These are phyloP conservation scores for Tuber borchii DNA, from an alignment of 495 filamentous ascomycete genomes.

Conservation along the genomic window DNA sequence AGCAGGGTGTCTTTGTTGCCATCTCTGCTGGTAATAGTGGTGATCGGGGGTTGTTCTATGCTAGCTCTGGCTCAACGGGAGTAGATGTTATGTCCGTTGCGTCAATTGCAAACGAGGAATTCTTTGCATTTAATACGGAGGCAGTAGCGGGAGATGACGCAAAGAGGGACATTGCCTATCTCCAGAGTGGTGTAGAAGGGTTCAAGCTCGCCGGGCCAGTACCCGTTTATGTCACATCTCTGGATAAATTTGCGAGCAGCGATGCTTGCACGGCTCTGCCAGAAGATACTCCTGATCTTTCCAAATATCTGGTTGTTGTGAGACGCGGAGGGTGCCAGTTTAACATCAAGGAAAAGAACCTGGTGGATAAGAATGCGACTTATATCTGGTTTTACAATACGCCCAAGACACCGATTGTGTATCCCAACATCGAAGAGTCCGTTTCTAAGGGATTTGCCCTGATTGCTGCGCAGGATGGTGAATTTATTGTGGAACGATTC, in stretches of 20 bases:
- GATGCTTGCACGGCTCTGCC: conserved; percentile 49
- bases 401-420: conserved; percentile 40
- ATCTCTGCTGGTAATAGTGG: conserved; percentile 55
- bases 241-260: conserved; percentile 47
- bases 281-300: conserved; percentile 49
- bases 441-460: conserved; percentile 27
- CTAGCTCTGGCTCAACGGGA: conserved; percentile 52
- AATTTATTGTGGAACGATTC: conserved; percentile 48
- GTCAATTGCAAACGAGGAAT: conserved; percentile 51
- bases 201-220: conserved; percentile 44
- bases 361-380: conserved; percentile 50
- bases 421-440: conserved; percentile 22
- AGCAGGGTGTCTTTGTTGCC: conserved; percentile 51
- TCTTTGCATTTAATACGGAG: conserved; percentile 43
- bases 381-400: conserved; percentile 54
- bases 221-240: conserved; percentile 48
- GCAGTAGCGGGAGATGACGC: conserved; percentile 33
- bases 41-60: conserved; percentile 50
- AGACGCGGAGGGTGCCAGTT: conserved; percentile 52
- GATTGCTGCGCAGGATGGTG: conserved; percentile 47
- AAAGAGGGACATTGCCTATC: conserved; percentile 42
- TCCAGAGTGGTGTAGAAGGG: conserved; percentile 41
- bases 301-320: conserved; percentile 51
- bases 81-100: conserved; percentile 50
- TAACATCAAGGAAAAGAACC: conserved; percentile 48